These are phyloP conservation scores for Pythium aquatile DNA, from an alignment of 352 stramenopile species.

Conservation along the genomic window DNA sequence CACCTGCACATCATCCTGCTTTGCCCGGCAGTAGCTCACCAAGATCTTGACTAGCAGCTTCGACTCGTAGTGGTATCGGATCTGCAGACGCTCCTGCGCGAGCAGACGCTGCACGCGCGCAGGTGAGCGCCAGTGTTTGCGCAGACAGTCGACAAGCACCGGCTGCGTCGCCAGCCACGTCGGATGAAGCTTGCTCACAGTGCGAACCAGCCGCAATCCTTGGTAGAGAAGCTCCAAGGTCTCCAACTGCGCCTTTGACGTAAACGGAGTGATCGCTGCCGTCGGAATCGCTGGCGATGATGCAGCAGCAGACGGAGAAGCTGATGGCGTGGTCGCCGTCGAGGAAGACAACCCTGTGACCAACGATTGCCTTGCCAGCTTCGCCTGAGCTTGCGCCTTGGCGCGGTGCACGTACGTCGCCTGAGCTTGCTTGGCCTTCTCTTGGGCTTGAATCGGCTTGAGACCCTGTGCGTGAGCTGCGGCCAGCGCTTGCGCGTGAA, in stretches of 20 bases:
- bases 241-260: conserved; percentile 80
- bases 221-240: conserved; percentile 94
- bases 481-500: conserved; percentile 85
- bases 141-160: conserved; percentile 91
- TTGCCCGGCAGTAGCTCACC: conserved; percentile 90
- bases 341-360: conserved; percentile 1
- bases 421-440: conserved; percentile 90
- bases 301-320: conserved; percentile 59
- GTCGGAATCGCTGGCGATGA: conserved; percentile 11
- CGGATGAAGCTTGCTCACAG: conserved; percentile 88
- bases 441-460: conserved; percentile 83
- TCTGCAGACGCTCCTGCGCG: conserved; percentile 73
- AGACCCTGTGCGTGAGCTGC: conserved; percentile 82
- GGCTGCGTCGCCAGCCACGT: conserved; percentile 85
- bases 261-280: conserved; percentile 37
- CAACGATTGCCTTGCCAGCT: conserved; percentile 52
- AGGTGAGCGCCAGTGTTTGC: conserved; percentile 93
- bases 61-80: conserved; percentile 95
- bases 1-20: conserved; percentile 94
- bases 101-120: conserved; percentile 73
- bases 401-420: conserved; percentile 84
- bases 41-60: conserved; percentile 94
- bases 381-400: conserved; percentile 85
- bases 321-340: conserved; percentile 11
- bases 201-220: conserved; percentile 90